Percentiles rank a stretch among this genome's conserved stretches.
Conservation (phyloP, 495 filamentous ascomycete species). For the Hamigera avellanea region DNA sequence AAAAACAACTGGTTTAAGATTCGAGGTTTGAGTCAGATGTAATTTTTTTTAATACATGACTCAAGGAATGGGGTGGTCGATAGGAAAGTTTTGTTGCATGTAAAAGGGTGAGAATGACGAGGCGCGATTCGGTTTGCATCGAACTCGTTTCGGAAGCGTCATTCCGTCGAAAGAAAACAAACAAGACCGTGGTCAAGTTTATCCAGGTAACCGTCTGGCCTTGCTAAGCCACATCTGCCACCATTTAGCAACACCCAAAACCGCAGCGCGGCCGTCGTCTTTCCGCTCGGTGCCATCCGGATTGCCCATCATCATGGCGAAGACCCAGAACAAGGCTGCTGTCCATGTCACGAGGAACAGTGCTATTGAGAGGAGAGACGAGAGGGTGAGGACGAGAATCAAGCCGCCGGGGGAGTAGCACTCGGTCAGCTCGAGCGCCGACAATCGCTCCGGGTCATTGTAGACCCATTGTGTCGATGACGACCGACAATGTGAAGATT, state of each 20-base stretch:
- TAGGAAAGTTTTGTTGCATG: too few relatives aligned
- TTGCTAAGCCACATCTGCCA: slow-evolving; percentile 49
- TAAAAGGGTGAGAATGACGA: too few relatives aligned
- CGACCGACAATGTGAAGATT: slow-evolving; percentile 15
- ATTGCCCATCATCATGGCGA: slow-evolving; percentile 48
- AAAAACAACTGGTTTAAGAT: too few relatives aligned
- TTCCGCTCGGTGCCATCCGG: slow-evolving; percentile 50
- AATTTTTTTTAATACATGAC: too few relatives aligned
- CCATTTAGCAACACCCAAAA: slow-evolving; percentile 47
- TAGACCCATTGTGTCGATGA: slow-evolving; percentile 23
- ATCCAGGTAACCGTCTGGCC: slow-evolving; percentile 17
- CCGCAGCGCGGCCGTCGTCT: slow-evolving; percentile 49
- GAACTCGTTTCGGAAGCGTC: too few relatives aligned
- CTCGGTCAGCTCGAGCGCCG: slow-evolving; percentile 8
- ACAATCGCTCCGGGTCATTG: slow-evolving; percentile 14
- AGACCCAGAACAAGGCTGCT: slow-evolving; percentile 53
- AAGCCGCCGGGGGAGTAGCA: slow-evolving; percentile 28
- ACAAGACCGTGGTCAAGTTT: too few relatives aligned
- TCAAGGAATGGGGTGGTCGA: too few relatives aligned
- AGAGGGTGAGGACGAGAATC: slow-evolving; percentile 38
- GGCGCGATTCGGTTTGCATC: too few relatives aligned
- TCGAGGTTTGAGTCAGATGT: too few relatives aligned
- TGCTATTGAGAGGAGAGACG: slow-evolving; percentile 41
- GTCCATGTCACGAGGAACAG: slow-evolving; percentile 47
- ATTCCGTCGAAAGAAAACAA: too few relatives aligned